Evolutionary conservation across 2,329 filamentous ascomycete genomes (phyloP), one percentile per base, ranked within the genome.

Genomic region (Aspergillus fumigatiaffinis): DNA sequence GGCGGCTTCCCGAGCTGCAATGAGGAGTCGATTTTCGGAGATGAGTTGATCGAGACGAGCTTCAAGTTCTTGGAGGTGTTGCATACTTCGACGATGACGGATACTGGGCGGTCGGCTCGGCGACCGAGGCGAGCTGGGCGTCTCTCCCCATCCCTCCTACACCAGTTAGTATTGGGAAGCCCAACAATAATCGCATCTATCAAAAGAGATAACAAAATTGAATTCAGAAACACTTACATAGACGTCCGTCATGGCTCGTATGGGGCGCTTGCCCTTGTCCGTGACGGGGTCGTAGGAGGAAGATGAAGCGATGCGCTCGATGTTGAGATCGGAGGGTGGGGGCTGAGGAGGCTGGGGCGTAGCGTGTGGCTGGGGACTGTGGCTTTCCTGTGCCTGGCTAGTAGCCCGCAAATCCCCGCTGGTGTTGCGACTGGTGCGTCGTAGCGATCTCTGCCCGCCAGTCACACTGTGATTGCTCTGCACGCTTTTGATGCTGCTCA

Each of bases 31-130:
- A 71, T 97, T 97, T 73, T 99, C 93, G 23, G 88, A 86, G 44
- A 89, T 80, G 63, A 99, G 82, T 74, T 93, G 88, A 66, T 97
- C 91, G 67, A 99, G 84, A 68, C 84, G 86, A 59, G 85, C 82
- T 79, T 97, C 92, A 71, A 99, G 87, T 68, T 99, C 93, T 71
- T 84, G 78, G 60, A 97, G 87, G 54, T 93, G 87, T 78, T 97
- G 93, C 87, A 97, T 93, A 82, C 93, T 97, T 77, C 96, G 94
- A 71, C 93, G 90, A 72, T 93, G 92, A 68, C 93, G 92, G 84
- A 99, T 90, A 80, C 92, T 97, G 71, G 92, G 91, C 68, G 94
- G 92, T 76, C 93, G 87, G 66, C 91, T 96, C 55, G 94, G 94
- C 69, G 94, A 97, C 69, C 89, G 87, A 70, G 93, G 92, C 73